Evolutionary conservation across 169 alveolate genomes (phyloP).

Genomic region (Cryptosporidium ryanae): DNA sequence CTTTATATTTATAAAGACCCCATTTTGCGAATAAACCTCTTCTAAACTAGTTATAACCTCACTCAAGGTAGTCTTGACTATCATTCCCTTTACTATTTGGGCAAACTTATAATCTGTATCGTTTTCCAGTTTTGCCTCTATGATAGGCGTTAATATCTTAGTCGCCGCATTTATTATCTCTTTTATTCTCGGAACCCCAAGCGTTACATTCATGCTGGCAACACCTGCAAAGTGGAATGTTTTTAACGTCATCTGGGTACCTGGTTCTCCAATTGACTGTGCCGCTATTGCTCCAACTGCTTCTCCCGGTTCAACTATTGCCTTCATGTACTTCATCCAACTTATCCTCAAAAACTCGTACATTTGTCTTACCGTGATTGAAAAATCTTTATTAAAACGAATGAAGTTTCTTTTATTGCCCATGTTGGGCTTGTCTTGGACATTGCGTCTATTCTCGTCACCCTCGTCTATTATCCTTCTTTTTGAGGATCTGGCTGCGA

Average conservation of each 20-base stretch:
- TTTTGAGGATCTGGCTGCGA: conserved; percentile 7
- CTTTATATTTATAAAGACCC: conserved; percentile 89
- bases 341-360: conserved; percentile 86
- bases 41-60: conserved; percentile 87
- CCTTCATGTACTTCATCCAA: conserved; percentile 91
- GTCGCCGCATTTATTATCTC: conserved; percentile 98
- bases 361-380: conserved; percentile 85
- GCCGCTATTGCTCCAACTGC: conserved; percentile 99
- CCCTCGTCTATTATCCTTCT: neutral
- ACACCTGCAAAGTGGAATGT: conserved; percentile 99
- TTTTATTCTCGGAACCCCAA: conserved; percentile 99
- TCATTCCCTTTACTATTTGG: conserved; percentile 85
- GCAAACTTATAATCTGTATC: conserved; percentile 83
- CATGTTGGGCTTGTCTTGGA: neutral
- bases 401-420: neutral
- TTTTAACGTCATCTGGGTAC: conserved; percentile 99
- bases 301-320: conserved; percentile 97
- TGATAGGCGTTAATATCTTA: conserved; percentile 95
- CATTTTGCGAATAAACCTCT: conserved; percentile 91
- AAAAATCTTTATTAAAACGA: conserved; percentile 67
- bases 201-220: conserved; percentile 97
- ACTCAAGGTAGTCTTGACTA: conserved; percentile 82
- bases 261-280: conserved; percentile 99
- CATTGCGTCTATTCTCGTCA: neutral
- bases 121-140: conserved; percentile 86